Conservation (phyloP, 192 early-diverging fungal species). For the Backusella macrospora region DNA sequence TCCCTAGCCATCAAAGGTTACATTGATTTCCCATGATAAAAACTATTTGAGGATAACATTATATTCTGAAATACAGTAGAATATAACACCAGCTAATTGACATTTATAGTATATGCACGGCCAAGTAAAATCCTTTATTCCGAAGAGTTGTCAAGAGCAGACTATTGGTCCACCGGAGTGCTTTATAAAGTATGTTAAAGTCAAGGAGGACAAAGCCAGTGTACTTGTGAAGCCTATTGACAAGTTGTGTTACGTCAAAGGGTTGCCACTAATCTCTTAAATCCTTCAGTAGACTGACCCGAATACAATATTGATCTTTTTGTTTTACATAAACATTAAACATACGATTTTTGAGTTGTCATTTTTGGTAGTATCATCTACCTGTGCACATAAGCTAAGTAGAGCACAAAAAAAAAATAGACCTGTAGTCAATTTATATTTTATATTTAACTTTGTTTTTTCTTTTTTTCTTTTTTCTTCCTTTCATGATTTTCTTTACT, state of each 20-base stretch:
- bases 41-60: neutral
- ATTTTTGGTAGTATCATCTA: conserved; percentile 11
- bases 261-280: neutral
- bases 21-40: neutral
- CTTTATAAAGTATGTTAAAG: neutral
- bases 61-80: neutral
- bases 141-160: conserved; percentile 7
- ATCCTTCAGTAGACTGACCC: conserved; percentile 6
- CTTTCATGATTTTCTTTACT: neutral
- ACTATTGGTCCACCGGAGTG: neutral
- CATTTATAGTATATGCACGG: conserved; percentile 10
- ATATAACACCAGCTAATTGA: neutral
- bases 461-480: neutral
- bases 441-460: neutral
- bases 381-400: neutral
- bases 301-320: neutral
- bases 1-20: neutral
- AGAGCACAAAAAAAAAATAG: neutral
- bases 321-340: conserved; percentile 15
- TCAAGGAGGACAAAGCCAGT: neutral
- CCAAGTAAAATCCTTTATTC: neutral
- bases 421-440: neutral
- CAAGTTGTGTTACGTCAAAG: neutral
- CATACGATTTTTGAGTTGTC: conserved; percentile 10
- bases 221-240: conserved; percentile 5